These are phyloP conservation scores for Prunus armeniaca DNA, from an alignment of 306 rosid species.

Conservation along the genomic window DNA sequence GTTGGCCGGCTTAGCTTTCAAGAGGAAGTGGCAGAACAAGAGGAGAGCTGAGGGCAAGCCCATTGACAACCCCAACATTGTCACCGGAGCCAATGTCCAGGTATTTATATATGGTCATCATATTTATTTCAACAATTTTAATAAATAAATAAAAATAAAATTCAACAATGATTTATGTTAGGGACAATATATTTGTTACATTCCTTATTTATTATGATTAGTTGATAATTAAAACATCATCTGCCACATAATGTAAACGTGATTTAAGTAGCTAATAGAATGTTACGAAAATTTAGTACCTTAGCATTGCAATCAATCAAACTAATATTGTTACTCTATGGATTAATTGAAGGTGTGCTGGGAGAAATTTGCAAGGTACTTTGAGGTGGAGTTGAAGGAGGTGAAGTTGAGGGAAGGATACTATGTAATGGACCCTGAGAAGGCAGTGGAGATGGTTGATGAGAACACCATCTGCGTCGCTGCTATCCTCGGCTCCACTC, in stretches of 20 bases:
- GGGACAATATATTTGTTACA: background rate
- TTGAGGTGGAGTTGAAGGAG: conserved; percentile 90
- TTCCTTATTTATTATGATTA: background rate
- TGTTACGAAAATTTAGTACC: background rate
- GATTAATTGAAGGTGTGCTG: conserved; percentile 64
- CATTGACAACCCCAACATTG: conserved; percentile 83
- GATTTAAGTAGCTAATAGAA: background rate
- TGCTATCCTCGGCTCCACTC: conserved; percentile 89
- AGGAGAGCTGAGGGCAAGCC: conserved; percentile 61
- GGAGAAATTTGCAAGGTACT: conserved; percentile 98
- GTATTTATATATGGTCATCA: conserved; percentile 20
- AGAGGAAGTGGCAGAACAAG: conserved; percentile 84
- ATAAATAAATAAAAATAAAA: background rate
- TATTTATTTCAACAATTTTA: no score
- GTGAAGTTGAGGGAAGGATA: conserved; percentile 74
- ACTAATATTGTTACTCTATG: background rate
- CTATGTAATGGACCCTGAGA: conserved; percentile 76
- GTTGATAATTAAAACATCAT: background rate
- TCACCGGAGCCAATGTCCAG: conserved; percentile 96
- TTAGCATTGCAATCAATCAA: background rate
- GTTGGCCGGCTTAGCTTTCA: conserved; percentile 97
- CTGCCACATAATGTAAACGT: background rate
- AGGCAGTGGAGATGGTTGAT: conserved; percentile 87
- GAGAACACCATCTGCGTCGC: conserved; percentile 97
- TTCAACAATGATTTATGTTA: background rate